Evolutionary conservation across 768 basidiomycete genomes (phyloP), one percentile per base, ranked within the genome.

Genomic region (Pleurotus ostreatus): DNA sequence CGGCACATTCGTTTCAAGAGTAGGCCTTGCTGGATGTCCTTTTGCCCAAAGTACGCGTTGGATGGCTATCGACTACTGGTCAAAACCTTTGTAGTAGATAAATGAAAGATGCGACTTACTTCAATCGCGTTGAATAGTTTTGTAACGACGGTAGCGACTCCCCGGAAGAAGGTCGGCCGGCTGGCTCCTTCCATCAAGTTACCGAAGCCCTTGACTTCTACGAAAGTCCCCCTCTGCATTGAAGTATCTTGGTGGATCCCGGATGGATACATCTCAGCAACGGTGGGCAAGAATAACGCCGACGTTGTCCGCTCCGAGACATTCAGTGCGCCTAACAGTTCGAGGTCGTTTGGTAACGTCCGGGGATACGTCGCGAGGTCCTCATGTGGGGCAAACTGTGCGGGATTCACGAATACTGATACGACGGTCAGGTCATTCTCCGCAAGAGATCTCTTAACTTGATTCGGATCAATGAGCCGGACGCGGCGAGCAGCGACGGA

Each of bases 391-490:
- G 96, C 92, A 63, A 99, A 99, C 69, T 98, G 95, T 2, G 95
- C 89, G 0, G 97, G 97, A 68, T 99, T 98, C 57, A 99, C 95
- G 69, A 98, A 99, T 62, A 99, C 92, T 23, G 95, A 97, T 57
- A 98, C 74, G 62, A 98, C 84, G 0, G 97, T 98, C 40, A 86
- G 70, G 56, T 94, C 90, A 65, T 95, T 94, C 55, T 86, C 80
- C 2, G 71, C 68, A 3, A 98, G 78, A 0, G 92, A 94, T 49
- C 76, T 77, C 57, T 82, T 78, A 20, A 98, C 96, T 98, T 67
- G 2, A 39, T 22, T 23, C 37, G 6, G 5, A 52, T 61, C 46
- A 65, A 45, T 22, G 18, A 6, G 23, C 4, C 22, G 25, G 16
- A 11, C 8, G n/a, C 9, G 2, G 22, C 3, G 25, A 30, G 23